These are phyloP conservation scores for Aciculoconidium aculeatum DNA, from an alignment of 805 yeast species.

Conservation along the genomic window DNA sequence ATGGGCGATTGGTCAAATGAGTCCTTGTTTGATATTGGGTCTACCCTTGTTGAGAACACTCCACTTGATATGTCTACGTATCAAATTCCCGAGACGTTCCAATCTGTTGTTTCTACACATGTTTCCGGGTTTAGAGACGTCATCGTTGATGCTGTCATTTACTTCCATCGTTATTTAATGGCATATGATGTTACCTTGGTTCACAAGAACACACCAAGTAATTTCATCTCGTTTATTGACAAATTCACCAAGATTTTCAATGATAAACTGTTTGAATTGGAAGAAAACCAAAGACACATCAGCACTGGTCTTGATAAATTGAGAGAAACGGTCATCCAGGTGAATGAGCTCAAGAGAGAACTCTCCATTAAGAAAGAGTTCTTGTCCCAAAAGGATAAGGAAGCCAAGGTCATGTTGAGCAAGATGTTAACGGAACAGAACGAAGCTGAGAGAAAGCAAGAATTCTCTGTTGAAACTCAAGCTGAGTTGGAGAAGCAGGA, in stretches of 20 bases:
- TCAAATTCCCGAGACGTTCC: slow-evolving; percentile 22
- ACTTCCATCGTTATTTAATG: slow-evolving; percentile 34
- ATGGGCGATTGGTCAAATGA: slow-evolving; percentile 74
- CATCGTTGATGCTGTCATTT: slow-evolving; percentile 41
- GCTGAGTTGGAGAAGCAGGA: slow-evolving; percentile 66
- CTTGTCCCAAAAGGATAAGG: slow-evolving; percentile 52
- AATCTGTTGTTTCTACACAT: slow-evolving; percentile 8
- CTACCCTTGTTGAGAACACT: slow-evolving; percentile 30
- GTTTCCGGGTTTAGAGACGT: slow-evolving; percentile 33
- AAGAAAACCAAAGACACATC: slow-evolving; percentile 65
- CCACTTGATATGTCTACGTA: slow-evolving; percentile 51
- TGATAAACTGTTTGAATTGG: slow-evolving; percentile 43
- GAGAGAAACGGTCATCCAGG: slow-evolving; percentile 70
- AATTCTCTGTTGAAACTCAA: slow-evolving; percentile 74
- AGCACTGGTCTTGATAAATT: slow-evolving; percentile 69
- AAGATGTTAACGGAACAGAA: slow-evolving; percentile 80
- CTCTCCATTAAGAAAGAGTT: slow-evolving; percentile 48
- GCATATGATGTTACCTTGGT: slow-evolving; percentile 9
- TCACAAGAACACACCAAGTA: slow-evolving; percentile 41
- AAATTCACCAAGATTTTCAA: slow-evolving; percentile 40
- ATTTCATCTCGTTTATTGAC: slow-evolving; percentile 45
- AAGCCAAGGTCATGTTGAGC: slow-evolving; percentile 67
- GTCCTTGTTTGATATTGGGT: slow-evolving; percentile 48
- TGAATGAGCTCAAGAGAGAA: slow-evolving; percentile 49
- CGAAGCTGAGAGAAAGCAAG: slow-evolving; percentile 87